Evolutionary conservation across 495 filamentous ascomycete genomes (phyloP).

Genomic region (Penicillium manginii): DNA sequence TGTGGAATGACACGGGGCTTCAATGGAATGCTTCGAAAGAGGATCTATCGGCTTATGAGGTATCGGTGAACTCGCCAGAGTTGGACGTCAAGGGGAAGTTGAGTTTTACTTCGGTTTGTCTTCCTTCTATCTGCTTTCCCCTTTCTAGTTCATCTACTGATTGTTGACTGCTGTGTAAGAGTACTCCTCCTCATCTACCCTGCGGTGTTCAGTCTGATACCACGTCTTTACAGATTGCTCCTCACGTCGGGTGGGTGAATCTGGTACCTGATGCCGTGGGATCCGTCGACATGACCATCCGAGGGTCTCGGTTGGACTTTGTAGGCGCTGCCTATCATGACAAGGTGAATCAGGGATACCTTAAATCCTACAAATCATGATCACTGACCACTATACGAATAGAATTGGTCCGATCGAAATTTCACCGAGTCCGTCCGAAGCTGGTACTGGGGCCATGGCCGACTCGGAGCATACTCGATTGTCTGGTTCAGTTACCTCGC

Average conservation of each 20-base stretch:
- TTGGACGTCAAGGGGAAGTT: constrained; percentile 21
- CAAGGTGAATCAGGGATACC: constrained; percentile 23
- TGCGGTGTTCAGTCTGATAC: constrained; percentile 18
- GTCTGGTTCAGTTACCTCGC: constrained; percentile 44
- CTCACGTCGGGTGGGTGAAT: constrained; percentile 42
- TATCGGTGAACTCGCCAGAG: constrained; percentile 18
- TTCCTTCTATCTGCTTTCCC: background rate
- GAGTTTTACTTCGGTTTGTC: constrained; percentile 19
- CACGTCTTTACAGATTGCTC: constrained; percentile 26
- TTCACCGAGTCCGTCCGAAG: constrained; percentile 25
- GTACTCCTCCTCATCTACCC: constrained; percentile 18
- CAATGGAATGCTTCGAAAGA: constrained; percentile 15
- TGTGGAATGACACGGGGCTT: constrained; percentile 22
- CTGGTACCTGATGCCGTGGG: constrained; percentile 37
- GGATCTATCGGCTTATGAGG: constrained; percentile 20
- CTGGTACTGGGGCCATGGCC: constrained; percentile 49
- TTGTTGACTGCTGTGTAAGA: constrained; percentile 2
- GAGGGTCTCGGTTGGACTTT: constrained; percentile 33
- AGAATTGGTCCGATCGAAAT: constrained; percentile 38
- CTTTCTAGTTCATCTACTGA: background rate
- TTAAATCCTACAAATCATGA: too few species aligned
- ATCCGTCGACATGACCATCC: constrained; percentile 32
- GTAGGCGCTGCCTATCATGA: constrained; percentile 46
- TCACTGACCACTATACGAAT: background rate
- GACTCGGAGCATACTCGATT: constrained; percentile 40